Evolutionary conservation across 1,139 yeast species (phyloP).

Genomic region (Williopsis jadinii): DNA sequence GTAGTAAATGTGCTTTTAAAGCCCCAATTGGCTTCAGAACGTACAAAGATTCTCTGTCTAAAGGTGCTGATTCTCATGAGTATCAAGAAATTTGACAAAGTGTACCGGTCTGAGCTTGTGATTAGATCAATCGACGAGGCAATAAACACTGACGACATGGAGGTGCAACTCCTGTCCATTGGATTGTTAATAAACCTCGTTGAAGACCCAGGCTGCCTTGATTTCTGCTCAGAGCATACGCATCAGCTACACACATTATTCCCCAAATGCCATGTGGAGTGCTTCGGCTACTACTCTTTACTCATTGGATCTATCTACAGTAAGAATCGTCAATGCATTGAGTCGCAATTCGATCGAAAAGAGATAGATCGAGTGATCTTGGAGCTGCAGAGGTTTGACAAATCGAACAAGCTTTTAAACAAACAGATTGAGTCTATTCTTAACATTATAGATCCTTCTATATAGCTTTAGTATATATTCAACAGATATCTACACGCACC

Average conservation of each 20-base stretch:
- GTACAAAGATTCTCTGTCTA: background rate
- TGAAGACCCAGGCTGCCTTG: constrained; percentile 4
- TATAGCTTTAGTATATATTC: background rate
- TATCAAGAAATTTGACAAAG: constrained; percentile 2
- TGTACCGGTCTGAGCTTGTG: constrained; percentile 1
- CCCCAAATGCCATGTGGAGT: background rate
- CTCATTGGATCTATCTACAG: constrained; percentile 4
- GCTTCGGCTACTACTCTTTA: constrained; percentile 5
- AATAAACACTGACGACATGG: background rate
- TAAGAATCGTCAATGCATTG: constrained; percentile 1
- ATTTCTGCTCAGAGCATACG: background rate
- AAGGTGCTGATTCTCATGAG: constrained; percentile 8
- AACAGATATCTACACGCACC: background rate
- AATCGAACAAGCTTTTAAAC: constrained; percentile 2
- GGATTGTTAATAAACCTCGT: constrained; percentile 8
- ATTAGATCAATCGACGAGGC: background rate
- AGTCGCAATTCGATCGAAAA: constrained; percentile 3
- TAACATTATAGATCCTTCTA: background rate
- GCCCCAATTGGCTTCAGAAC: background rate
- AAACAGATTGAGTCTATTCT: constrained; percentile 2
- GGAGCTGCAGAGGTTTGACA: constrained; percentile 7
- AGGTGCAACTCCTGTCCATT: constrained; percentile 5
- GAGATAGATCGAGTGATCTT: constrained; percentile 6
- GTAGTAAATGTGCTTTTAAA: background rate
- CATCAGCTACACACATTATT: constrained; percentile 4